A percentile compares a stretch with the other conserved stretches of the same genome.
Evolutionary conservation across 108 stramenopile genomes (phyloP).

Genomic region (Discostella stelligeroides): DNA sequence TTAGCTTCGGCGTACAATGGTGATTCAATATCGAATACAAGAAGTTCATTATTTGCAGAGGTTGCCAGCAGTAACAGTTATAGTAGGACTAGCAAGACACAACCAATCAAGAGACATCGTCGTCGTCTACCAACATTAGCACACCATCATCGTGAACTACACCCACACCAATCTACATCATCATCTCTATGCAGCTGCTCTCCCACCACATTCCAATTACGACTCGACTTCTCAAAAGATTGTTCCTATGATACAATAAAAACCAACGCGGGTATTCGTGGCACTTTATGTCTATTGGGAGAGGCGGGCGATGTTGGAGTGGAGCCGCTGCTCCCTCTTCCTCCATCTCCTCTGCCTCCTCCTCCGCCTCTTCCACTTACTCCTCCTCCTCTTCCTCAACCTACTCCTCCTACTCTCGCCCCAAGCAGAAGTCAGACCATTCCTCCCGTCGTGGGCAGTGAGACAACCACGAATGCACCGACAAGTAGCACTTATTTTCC

Average conservation of each 20-base stretch:
- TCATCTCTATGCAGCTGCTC: constrained; percentile 13
- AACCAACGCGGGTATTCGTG: constrained; percentile 23
- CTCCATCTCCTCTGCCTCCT: not conserved
- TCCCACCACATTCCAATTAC: constrained; percentile 18
- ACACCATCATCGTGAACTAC: not conserved
- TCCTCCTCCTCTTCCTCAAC: not conserved
- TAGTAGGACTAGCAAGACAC: too few relatives aligned
- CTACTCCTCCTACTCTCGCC: not conserved
- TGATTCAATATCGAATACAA: too few relatives aligned
- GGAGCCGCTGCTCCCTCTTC: not conserved
- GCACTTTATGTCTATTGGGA: constrained; percentile 31
- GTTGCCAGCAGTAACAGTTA: too few relatives aligned
- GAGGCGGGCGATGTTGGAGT: not conserved
- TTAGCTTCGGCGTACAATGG: too few relatives aligned
- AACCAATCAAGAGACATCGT: too few relatives aligned
- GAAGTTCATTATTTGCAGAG: too few relatives aligned
- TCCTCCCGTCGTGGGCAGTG: not conserved
- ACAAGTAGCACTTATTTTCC: not conserved
- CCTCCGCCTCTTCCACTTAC: not conserved
- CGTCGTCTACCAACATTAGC: too few relatives aligned
- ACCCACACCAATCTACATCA: not conserved
- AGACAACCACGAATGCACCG: not conserved
- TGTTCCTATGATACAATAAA: constrained; percentile 14
- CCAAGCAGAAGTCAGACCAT: not conserved
- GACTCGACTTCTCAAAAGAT: constrained; percentile 11